Evolutionary conservation across 345 rosid genomes (phyloP).

Genomic region (Eucalyptus albens): DNA sequence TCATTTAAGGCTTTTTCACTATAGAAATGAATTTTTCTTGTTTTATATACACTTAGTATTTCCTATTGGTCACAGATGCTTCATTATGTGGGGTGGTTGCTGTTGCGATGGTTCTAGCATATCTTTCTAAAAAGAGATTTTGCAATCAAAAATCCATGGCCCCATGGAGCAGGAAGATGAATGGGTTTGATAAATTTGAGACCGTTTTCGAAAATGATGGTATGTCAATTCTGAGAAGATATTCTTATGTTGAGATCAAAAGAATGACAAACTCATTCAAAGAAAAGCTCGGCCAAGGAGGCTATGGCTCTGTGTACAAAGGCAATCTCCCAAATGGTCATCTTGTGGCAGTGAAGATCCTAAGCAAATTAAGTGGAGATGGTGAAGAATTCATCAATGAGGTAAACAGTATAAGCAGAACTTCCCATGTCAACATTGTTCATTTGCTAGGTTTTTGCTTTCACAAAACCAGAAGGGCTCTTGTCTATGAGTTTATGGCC

Average conservation of each 20-base stretch:
- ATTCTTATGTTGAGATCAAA: slow-evolving; percentile 8
- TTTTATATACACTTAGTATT: not conserved
- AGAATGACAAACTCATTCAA: slow-evolving; percentile 11
- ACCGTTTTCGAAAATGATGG: not conserved
- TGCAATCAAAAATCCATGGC: not conserved
- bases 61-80: not conserved
- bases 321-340: slow-evolving; percentile 14
- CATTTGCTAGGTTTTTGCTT: slow-evolving; percentile 1
- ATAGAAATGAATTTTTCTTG: not conserved
- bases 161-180: not conserved
- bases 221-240: not conserved
- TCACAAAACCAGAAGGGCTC: slow-evolving; percentile 2
- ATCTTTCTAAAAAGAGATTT: not conserved
- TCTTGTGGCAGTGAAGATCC: slow-evolving; percentile 23
- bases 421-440: slow-evolving; percentile 35
- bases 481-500: slow-evolving; percentile 11
- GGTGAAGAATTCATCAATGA: slow-evolving; percentile 41
- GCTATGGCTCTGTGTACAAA: slow-evolving; percentile 4
- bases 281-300: slow-evolving; percentile 17
- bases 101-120: not conserved
- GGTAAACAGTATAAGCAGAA: slow-evolving; percentile 30
- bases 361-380: slow-evolving; percentile 14
- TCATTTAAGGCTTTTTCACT: not conserved
- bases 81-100: not conserved
- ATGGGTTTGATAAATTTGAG: not conserved